phyloP scores from a whole-genome alignment of 805 yeast genomes.

The Ogataea haglerorum region DNA sequence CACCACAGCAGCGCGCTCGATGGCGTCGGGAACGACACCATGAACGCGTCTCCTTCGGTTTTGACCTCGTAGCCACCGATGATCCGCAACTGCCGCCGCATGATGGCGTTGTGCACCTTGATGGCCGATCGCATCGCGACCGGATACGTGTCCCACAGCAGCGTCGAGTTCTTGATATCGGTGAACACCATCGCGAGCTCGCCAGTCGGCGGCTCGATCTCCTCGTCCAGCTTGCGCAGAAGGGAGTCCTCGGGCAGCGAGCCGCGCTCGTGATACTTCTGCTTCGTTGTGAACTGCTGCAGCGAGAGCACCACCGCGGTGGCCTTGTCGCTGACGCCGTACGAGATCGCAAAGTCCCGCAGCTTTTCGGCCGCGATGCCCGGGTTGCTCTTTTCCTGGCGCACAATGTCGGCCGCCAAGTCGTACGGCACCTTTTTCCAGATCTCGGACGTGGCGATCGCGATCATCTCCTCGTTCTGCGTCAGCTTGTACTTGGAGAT shows the following conservation, averaged over 20 bases:
- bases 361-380: constrained; percentile 89
- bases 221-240: constrained; percentile 79
- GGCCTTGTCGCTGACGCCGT: constrained; percentile 78
- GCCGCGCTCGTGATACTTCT: constrained; percentile 39
- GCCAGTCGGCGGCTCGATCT: constrained; percentile 92
- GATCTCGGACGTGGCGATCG: constrained; percentile 76
- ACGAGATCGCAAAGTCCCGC: constrained; percentile 91
- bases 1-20: constrained; percentile 92
- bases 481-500: constrained; percentile 58
- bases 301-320: constrained; percentile 78
- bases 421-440: constrained; percentile 86
- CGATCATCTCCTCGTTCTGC: constrained; percentile 76
- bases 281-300: constrained; percentile 45
- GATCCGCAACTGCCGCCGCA: constrained; percentile 89
- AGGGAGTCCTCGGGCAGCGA: constrained; percentile 67
- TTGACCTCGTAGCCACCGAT: constrained; percentile 98
- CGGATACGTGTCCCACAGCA: constrained; percentile 90
- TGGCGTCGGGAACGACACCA: constrained; percentile 95
- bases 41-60: constrained; percentile 98
- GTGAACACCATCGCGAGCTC: constrained; percentile 95
- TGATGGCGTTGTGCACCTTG: constrained; percentile 86
- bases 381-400: constrained; percentile 79
- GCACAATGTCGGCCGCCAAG: constrained; percentile 84
- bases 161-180: constrained; percentile 91
- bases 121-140: constrained; percentile 96